Conservation (phyloP, 176 grass and related monocot genomes). For the Puya raimondii region DNA sequence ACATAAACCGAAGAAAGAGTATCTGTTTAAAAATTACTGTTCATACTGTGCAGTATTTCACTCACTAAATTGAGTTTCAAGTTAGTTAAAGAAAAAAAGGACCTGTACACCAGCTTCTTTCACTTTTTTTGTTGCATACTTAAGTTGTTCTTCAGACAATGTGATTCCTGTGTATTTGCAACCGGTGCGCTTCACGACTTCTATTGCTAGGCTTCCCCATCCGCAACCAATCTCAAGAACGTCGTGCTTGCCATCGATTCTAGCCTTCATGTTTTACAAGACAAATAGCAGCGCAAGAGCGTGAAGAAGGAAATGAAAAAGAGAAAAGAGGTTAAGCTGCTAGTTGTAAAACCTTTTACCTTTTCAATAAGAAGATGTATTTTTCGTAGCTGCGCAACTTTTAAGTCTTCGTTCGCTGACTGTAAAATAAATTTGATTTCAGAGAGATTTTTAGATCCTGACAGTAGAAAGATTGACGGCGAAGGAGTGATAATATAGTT, state of each 20-base stretch:
- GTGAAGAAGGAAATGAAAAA: background rate
- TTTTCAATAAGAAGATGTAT: slow-evolving; percentile 69
- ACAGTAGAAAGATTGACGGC: background rate
- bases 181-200: slow-evolving; percentile 65
- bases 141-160: slow-evolving; percentile 72
- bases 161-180: slow-evolving; percentile 92
- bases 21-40: no score
- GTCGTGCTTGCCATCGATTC: slow-evolving; percentile 53
- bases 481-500: background rate
- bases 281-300: slow-evolving; percentile 2
- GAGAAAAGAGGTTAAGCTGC: background rate
- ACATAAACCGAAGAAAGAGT: no score
- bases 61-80: background rate
- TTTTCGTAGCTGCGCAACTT: slow-evolving; percentile 64
- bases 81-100: background rate
- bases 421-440: slow-evolving; percentile 4
- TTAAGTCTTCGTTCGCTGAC: slow-evolving; percentile 65
- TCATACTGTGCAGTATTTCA: no score
- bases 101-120: slow-evolving; percentile 80
- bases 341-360: slow-evolving; percentile 19
- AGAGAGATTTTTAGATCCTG: background rate
- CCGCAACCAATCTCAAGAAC: slow-evolving; percentile 89
- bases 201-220: slow-evolving; percentile 77
- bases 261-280: slow-evolving; percentile 42
- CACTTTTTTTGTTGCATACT: slow-evolving; percentile 46